Percentiles rank a stretch among this genome's conserved stretches.
phyloP scores from a whole-genome alignment of 2,329 filamentous ascomycete genomes.

The Botrytis deweyae region DNA sequence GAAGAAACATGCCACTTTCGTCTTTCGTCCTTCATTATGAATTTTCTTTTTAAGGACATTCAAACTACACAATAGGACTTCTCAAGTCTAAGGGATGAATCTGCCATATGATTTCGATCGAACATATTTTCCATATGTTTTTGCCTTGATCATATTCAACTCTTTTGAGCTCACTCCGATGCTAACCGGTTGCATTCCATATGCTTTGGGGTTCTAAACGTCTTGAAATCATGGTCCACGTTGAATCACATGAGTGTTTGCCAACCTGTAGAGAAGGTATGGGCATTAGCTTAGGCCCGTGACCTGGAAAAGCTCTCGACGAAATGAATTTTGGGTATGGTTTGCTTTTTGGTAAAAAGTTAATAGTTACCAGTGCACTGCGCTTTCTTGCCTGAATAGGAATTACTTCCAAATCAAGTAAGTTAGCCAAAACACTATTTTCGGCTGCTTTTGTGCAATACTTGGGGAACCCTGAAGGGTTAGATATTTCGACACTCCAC shows the following conservation, averaged over 20 bases:
- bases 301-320: neutral
- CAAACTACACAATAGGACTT: neutral
- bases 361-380: neutral
- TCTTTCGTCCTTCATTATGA: neutral
- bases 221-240: neutral
- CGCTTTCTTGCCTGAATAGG: neutral
- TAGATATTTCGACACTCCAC: no score
- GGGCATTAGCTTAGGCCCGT: neutral
- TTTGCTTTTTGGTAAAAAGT: no score
- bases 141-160: no score
- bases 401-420: neutral
- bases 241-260: neutral
- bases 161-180: neutral
- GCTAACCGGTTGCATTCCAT: neutral
- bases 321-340: neutral
- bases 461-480: neutral
- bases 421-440: neutral
- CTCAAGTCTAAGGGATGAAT: no score
- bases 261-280: neutral
- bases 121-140: neutral
- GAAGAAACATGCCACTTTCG: neutral
- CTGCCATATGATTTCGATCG: neutral
- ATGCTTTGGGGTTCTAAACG: rapidly evolving
- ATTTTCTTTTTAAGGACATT: no score
- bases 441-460: neutral